Percentiles rank a stretch among this genome's conserved stretches.
These are phyloP conservation scores for Mycoemilia scoparia DNA, from an alignment of 192 early-diverging fungal genomes.

Conservation along the genomic window DNA sequence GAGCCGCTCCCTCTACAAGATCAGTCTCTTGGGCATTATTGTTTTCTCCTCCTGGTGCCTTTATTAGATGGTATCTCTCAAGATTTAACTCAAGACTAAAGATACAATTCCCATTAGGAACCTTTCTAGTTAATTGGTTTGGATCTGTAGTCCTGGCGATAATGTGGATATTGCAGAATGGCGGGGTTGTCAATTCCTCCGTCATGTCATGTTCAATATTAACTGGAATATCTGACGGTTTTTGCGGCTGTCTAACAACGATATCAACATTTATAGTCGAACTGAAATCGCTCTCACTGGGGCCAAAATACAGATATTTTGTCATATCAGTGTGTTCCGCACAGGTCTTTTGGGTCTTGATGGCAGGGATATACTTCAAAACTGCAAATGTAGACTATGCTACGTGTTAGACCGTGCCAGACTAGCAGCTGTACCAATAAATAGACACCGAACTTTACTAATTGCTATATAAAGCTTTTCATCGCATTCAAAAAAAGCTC, in stretches of 20 bases:
- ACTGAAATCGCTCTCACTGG: constrained; percentile 7
- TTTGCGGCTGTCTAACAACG: constrained; percentile 51
- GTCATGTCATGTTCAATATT: constrained; percentile 15
- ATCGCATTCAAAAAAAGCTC: too few species aligned
- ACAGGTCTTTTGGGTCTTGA: constrained; percentile 15
- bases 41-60: constrained; percentile 15
- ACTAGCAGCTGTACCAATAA: too few species aligned
- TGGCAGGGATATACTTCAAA: constrained; percentile 25
- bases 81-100: constrained; percentile 8
- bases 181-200: constrained; percentile 16
- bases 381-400: constrained; percentile 8
- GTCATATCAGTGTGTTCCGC: constrained; percentile 12
- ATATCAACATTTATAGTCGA: constrained; percentile 44
- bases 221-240: constrained; percentile 29
- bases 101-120: constrained; percentile 17
- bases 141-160: constrained; percentile 14
- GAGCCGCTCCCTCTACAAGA: constrained; percentile 10
- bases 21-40: constrained; percentile 18
- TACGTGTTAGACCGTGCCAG: too few species aligned
- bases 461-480: too few species aligned
- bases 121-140: constrained; percentile 17
- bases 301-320: constrained; percentile 8
- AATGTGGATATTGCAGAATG: constrained; percentile 13
- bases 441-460: too few species aligned
- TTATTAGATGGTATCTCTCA: constrained; percentile 21